Conservation (phyloP, 202 grass and related monocot genomes). For the Zoysia matrella region DNA sequence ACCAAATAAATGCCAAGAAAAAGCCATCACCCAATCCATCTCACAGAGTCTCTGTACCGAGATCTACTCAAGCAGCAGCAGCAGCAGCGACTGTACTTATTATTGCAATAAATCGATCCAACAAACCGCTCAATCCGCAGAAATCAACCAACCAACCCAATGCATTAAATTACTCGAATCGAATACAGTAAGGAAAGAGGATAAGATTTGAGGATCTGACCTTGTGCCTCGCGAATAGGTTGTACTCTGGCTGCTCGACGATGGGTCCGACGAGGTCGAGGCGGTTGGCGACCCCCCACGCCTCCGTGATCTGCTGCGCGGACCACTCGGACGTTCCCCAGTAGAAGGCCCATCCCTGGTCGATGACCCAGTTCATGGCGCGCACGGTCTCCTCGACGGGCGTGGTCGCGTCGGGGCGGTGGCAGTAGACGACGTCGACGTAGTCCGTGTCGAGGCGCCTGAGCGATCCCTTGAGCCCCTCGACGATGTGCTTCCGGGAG, state of each 20-base stretch:
- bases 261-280: conserved; percentile 92
- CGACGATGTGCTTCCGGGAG: conserved; percentile 91
- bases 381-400: conserved; percentile 93
- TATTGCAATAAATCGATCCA: conserved; percentile 3
- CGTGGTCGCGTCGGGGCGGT: conserved; percentile 81
- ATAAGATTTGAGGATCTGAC: conserved; percentile 16
- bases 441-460: conserved; percentile 91
- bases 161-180: not conserved
- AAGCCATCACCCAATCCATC: not conserved
- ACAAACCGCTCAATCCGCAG: not conserved
- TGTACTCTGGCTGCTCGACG: conserved; percentile 98
- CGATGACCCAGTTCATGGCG: conserved; percentile 96
- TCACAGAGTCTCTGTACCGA: not conserved
- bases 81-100: not conserved
- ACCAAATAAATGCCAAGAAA: conserved; percentile 16
- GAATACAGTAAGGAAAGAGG: not conserved
- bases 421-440: conserved; percentile 81
- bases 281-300: conserved; percentile 66
- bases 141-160: too few species aligned
- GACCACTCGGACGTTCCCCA: conserved; percentile 98
- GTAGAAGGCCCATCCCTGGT: conserved; percentile 92
- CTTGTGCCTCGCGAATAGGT: conserved; percentile 95
- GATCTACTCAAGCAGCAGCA: not conserved
- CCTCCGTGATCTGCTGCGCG: conserved; percentile 96
- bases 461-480: conserved; percentile 75